These are phyloP conservation scores for Melaleuca quinquenervia DNA, from an alignment of 345 rosid genomes.

Conservation along the genomic window DNA sequence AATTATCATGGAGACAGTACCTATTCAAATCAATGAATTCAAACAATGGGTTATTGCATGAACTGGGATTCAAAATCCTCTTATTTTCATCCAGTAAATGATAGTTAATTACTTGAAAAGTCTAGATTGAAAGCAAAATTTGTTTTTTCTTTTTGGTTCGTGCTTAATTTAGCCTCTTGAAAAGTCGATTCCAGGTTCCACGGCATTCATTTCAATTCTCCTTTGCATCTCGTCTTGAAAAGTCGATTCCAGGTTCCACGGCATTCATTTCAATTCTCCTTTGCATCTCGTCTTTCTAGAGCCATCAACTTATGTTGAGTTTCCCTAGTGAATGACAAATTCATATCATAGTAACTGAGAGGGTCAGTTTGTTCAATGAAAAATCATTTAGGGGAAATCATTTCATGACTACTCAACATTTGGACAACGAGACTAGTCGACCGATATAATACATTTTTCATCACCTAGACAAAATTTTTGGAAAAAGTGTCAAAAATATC, in stretches of 20 bases:
- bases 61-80: no score
- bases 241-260: not conserved
- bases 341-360: not conserved
- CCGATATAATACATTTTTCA: not conserved
- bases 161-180: not conserved
- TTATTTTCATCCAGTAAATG: no score
- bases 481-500: no score
- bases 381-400: not conserved
- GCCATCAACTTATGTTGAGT: not conserved
- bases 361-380: not conserved
- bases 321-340: not conserved
- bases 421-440: not conserved
- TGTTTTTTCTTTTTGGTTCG: not conserved
- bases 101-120: no score
- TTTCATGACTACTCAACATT: not conserved
- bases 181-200: not conserved
- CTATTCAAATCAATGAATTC: no score
- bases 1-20: no score
- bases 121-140: not conserved
- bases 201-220: not conserved
- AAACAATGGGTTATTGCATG: no score
- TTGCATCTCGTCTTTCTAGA: not conserved
- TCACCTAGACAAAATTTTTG: no score
- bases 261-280: not conserved
- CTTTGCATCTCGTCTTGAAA: not conserved